These are phyloP conservation scores for Alectoria sarmentosa DNA, from an alignment of 495 filamentous ascomycete genomes.

Conservation along the genomic window DNA sequence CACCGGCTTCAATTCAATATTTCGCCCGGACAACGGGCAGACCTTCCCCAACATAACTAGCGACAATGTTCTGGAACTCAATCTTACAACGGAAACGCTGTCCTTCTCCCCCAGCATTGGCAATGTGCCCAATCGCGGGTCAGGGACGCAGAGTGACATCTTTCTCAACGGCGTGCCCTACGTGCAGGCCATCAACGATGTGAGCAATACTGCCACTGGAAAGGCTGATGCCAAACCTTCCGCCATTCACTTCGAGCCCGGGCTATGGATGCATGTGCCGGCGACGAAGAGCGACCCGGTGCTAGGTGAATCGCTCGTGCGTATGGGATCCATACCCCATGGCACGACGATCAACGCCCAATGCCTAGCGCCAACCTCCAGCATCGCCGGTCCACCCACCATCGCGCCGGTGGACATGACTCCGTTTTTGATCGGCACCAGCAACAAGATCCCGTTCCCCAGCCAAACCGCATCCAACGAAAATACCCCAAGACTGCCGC, in stretches of 20 bases:
- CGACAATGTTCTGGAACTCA: constrained; percentile 25
- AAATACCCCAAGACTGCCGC: constrained; percentile 26
- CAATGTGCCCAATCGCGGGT: constrained; percentile 24
- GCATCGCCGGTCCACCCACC: constrained; percentile 21
- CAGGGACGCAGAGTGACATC: constrained; percentile 22
- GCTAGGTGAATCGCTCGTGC: constrained; percentile 17
- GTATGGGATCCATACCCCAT: constrained; percentile 33
- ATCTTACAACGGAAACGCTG: constrained; percentile 24
- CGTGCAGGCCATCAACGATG: constrained; percentile 22
- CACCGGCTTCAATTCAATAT: constrained; percentile 8
- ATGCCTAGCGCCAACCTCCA: constrained; percentile 19
- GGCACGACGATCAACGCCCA: constrained; percentile 34
- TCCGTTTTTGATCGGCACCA: constrained; percentile 25
- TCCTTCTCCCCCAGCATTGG: constrained; percentile 20
- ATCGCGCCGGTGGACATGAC: constrained; percentile 24
- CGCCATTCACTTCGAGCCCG: constrained; percentile 27
- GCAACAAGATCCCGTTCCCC: constrained; percentile 10
- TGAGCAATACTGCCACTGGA: constrained; percentile 21
- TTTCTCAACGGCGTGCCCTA: constrained; percentile 23
- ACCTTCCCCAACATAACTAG: constrained; percentile 10
- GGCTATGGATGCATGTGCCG: constrained; percentile 27
- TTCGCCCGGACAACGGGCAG: background rate
- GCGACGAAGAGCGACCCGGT: constrained; percentile 18
- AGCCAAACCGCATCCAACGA: constrained; percentile 20
- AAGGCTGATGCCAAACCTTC: constrained; percentile 19